Evolutionary conservation across 177 flowering plant species (phyloP), one percentile per base, ranked within the genome.

Genomic region (Vitis hybrid): DNA sequence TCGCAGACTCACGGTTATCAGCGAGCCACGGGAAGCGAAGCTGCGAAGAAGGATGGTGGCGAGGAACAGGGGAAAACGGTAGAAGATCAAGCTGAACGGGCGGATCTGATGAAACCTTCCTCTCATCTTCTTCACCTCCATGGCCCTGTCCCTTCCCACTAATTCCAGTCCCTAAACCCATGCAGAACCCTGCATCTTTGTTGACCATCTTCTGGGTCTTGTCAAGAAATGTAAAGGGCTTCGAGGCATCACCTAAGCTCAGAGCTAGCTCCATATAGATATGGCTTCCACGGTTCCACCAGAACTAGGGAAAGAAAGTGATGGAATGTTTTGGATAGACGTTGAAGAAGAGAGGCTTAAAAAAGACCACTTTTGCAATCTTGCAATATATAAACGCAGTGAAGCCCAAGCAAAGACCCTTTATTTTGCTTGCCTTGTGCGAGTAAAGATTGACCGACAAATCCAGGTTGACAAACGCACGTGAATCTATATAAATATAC

Each of bases 251-350:
- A 13, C 97, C 96, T 12, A 93, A 80, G 74, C 92, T 89, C 78
- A 93, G 72, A 72, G 86, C 98, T 39, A 93, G 76, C 87, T 93
- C 98, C 98, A 93, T 90, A 16, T 19, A 53, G 29, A 34, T 11
- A 9, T 31, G 66, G 20, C 55, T 64, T 50, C 18, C 45, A 39
- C 45, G 45, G 45, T 39, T 39, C 45, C 45, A 5, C 45, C 22
- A 63, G 48, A 12, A 10, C 11, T 5, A 20, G 14, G 7, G 18
- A 13, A 49, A 52, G 16, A 39, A 34, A 61, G 26, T 62, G 68
- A 53, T 14, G 50, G 67, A 29, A 68, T 56, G 16, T 53, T 14
- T 53, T 16, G 19, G 39, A 63, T 66, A 50, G 18, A 11, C 8
- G 22, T 18, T 20, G 52, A 26, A 63, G 53, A n/a, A 64, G 62